Conservation (phyloP, 2,329 filamentous ascomycete species). For the Verticillium zaregamsianum region DNA sequence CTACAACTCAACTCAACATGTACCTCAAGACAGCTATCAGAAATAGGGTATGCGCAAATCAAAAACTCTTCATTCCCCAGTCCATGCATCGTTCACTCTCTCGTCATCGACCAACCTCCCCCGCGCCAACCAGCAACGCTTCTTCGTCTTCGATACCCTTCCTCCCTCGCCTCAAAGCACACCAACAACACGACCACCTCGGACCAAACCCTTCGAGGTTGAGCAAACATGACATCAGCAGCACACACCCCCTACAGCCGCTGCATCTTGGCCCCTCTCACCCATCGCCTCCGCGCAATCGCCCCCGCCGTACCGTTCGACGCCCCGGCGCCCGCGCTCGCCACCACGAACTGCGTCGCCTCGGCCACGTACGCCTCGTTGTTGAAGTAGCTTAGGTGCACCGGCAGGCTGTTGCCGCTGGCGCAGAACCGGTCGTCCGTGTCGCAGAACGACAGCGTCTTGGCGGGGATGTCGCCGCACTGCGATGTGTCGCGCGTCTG, state of each 20-base stretch:
- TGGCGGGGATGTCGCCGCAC: constrained; percentile 29
- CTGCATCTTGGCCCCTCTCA: not conserved
- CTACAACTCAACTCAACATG: too few relatives aligned
- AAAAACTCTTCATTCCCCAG: too few relatives aligned
- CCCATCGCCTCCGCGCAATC: not conserved
- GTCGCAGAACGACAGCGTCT: constrained; percentile 36
- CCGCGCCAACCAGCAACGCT: too few relatives aligned
- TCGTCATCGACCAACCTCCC: too few relatives aligned
- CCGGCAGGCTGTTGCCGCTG: constrained; percentile 18
- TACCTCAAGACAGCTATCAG: too few relatives aligned
- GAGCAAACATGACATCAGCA: not conserved
- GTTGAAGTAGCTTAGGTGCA: constrained; percentile 31
- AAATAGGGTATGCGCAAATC: too few relatives aligned
- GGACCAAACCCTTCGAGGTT: not conserved
- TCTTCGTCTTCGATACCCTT: too few relatives aligned
- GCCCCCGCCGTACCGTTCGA: not conserved
- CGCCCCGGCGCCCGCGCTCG: not conserved
- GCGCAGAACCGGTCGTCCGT: constrained; percentile 36
- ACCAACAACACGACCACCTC: not conserved
- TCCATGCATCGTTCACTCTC: too few relatives aligned
- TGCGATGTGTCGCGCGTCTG: constrained; percentile 24
- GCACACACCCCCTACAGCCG: not conserved
- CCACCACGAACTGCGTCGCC: not conserved
- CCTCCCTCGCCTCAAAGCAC: too few relatives aligned
- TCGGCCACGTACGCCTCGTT: constrained; percentile 4